These are phyloP conservation scores for Mesotaenium endlicherianum DNA, from an alignment of 139 green algal genomes.

Conservation along the genomic window DNA sequence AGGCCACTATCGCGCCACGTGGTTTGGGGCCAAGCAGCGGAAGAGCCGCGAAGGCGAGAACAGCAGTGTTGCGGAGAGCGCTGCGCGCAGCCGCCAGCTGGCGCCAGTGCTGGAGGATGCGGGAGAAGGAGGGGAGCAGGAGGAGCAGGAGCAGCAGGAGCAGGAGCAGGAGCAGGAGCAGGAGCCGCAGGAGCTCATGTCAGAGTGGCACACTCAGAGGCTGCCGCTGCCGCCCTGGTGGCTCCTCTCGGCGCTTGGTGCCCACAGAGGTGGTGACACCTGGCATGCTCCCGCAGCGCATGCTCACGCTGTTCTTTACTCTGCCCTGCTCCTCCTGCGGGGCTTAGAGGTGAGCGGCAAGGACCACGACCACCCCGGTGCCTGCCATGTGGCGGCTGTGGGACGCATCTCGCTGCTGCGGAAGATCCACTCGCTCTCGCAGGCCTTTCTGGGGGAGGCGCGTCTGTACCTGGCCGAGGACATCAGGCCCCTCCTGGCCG, in stretches of 20 bases:
- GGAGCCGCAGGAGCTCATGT: background rate
- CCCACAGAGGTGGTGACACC: too few species aligned
- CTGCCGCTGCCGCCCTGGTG: background rate
- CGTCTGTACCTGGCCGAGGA: background rate
- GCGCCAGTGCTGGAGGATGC: background rate
- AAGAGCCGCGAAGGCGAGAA: background rate
- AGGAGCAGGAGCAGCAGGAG: background rate
- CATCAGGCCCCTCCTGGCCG: background rate
- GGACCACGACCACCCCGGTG: too few species aligned
- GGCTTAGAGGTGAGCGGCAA: too few species aligned
- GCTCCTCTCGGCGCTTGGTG: too few species aligned
- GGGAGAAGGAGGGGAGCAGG: background rate
- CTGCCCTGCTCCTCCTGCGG: too few species aligned
- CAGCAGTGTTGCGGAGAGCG: background rate
- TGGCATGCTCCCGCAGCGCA: too few species aligned
- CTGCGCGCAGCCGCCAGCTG: background rate
- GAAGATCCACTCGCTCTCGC: constrained; percentile 9
- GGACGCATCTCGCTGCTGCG: background rate
- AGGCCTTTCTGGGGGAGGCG: background rate
- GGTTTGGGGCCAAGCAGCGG: too few species aligned
- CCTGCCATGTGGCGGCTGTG: too few species aligned
- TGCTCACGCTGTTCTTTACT: too few species aligned
- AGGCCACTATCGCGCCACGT: too few species aligned
- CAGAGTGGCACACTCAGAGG: background rate
- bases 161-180: background rate